Base-by-base conservation (phyloP, 257 asterid species). In the Coffea eugenioides region DNA sequence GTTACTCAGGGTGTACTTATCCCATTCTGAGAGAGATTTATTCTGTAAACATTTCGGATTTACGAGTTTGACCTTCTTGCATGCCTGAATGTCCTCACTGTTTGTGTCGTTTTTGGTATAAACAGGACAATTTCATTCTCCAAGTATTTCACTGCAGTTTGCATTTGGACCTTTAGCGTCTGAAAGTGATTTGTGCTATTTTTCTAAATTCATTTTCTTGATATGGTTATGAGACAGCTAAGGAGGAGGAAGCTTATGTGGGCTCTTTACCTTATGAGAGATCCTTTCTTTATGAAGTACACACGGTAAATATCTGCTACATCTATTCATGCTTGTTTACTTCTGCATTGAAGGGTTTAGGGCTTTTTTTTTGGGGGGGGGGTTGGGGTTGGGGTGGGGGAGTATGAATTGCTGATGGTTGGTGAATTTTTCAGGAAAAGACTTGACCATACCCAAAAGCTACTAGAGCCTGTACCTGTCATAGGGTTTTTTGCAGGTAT, bases 261-360 rank as follows among this genome's bases (percentile, higher is more conserved):
- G 98, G 97, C 93, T 14, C 96, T 94, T 84, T 94, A 96, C 91
- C 94, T 94, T 82, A 92, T 96, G 99, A 91, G 99, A 89, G 98
- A 96, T 87, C 98, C 98, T 18, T 89, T 94, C 82, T 96, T 96
- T 88, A 85, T 86, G 84, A 94, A 91, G 80, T 87, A 94, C 80
- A 96, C 97, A 43, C 67, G 97, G 98, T 95, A 93, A 79, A 16
- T 31, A 25, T n/a, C 8, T 23, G 61, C 57, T 79, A 51, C 41
- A 72, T 23, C 68, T 45, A 8, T 52, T 67, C 34, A 65, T 20
- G 48, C 68, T 69, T 48, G 51, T 48, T 48, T 48, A 48, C 51
- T 48, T 48, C 12, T 48, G 51, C 51, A 48, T 10, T 48, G 51
- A 48, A 48, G 51, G 51, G 51, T 6, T 48, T 48, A 48, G 27